Conservation (phyloP, 2,329 filamentous ascomycete genomes). For the Apiospora pterosperma region DNA sequence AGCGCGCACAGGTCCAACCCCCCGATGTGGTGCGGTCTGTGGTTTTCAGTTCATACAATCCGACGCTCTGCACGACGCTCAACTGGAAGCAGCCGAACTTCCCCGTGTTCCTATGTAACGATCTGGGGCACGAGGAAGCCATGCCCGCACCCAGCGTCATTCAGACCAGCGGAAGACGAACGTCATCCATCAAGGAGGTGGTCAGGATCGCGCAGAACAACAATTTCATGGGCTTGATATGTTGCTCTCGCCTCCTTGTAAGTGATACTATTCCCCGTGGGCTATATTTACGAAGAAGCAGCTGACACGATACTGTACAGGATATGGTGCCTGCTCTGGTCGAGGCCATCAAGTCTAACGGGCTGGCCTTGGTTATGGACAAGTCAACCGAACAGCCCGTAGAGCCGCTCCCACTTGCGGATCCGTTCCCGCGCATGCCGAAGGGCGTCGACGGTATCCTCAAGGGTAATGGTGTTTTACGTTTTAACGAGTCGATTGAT, state of each 20-base stretch:
- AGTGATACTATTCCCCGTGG: slow-evolving; percentile 30
- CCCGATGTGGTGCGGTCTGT: slow-evolving; percentile 79
- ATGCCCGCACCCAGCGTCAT: slow-evolving; percentile 33
- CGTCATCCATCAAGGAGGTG: slow-evolving; percentile 88
- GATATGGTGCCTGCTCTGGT: slow-evolving; percentile 90
- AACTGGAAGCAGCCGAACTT: slow-evolving; percentile 99
- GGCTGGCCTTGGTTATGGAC: slow-evolving; percentile 87
- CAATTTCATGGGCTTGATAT: slow-evolving; percentile 97
- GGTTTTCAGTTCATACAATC: slow-evolving; percentile 91
- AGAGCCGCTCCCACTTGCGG: slow-evolving; percentile 35
- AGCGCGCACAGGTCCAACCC: slow-evolving; percentile 57
- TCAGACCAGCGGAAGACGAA: slow-evolving; percentile 63
- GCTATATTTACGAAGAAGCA: neutral
- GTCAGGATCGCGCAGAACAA: slow-evolving; percentile 91
- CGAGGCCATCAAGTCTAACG: slow-evolving; percentile 90
- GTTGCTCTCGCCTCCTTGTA: slow-evolving; percentile 82
- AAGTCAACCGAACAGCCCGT: slow-evolving; percentile 60
- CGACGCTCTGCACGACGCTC: slow-evolving; percentile 83
- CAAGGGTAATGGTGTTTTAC: slow-evolving; percentile 79
- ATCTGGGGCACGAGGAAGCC: slow-evolving; percentile 66
- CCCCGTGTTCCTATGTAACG: slow-evolving; percentile 92
- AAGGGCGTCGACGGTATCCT: slow-evolving; percentile 86
- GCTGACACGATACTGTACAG: slow-evolving; percentile 44
- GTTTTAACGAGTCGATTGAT: slow-evolving; percentile 91
- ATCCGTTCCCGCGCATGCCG: slow-evolving; percentile 60